Evolutionary conservation across 2,329 filamentous ascomycete genomes (phyloP).

Genomic region (Cadophora luteo-olivacea): DNA sequence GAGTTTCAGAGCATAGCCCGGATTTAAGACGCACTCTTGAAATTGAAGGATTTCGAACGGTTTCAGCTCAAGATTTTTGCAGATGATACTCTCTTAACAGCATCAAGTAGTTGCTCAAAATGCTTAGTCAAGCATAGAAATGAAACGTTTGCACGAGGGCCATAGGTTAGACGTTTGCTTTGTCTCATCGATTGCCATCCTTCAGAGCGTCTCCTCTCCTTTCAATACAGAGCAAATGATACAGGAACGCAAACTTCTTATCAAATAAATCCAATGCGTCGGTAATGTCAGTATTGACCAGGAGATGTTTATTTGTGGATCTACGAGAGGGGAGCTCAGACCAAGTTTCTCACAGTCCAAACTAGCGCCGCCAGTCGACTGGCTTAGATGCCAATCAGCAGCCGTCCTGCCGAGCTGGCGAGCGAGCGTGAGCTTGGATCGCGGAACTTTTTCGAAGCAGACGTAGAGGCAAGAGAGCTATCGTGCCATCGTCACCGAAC

Average conservation of each 20-base stretch:
- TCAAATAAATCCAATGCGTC: background rate
- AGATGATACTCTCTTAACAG: too few species aligned
- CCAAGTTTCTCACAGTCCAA: background rate
- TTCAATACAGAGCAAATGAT: background rate
- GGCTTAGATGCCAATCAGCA: slow-evolving; percentile 13
- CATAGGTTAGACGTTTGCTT: too few species aligned
- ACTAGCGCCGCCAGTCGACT: background rate
- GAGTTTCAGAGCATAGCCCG: too few species aligned
- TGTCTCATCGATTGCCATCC: too few species aligned
- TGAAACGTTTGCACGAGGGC: too few species aligned
- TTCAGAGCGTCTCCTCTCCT: background rate
- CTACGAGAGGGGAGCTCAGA: background rate
- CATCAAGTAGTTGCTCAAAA: too few species aligned
- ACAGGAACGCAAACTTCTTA: background rate
- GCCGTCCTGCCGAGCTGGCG: slow-evolving; percentile 8
- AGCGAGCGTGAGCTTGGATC: background rate
- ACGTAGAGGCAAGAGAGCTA: slow-evolving; percentile 3
- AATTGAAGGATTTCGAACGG: too few species aligned
- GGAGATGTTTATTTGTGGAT: slow-evolving; percentile 12
- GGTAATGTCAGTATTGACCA: background rate
- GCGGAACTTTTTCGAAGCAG: slow-evolving; percentile 19
- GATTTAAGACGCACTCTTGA: too few species aligned
- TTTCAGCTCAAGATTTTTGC: too few species aligned
- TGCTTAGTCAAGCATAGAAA: too few species aligned
- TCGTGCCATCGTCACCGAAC: slow-evolving; percentile 9